Conservation (phyloP, 2,329 filamentous ascomycete genomes). For the Colletotrichum navitas region DNA sequence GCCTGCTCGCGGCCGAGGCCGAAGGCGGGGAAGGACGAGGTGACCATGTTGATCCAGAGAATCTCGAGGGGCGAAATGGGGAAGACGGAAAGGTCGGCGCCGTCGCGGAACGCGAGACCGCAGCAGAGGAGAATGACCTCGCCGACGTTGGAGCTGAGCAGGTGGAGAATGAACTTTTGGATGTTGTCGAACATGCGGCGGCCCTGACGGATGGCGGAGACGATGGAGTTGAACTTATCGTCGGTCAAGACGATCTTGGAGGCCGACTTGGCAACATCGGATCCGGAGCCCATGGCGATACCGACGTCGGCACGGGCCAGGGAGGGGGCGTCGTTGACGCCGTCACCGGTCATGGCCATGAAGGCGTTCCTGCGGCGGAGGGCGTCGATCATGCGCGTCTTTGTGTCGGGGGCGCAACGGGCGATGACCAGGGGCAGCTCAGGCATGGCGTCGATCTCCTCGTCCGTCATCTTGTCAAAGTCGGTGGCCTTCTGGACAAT, state of each 20-base stretch:
- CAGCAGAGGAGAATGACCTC: slow-evolving; percentile 86
- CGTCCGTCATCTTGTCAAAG: slow-evolving; percentile 82
- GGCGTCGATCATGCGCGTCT: slow-evolving; percentile 91
- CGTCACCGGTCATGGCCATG: slow-evolving; percentile 90
- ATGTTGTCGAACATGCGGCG: slow-evolving; percentile 91
- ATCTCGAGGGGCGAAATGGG: slow-evolving; percentile 88
- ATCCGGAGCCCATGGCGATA: slow-evolving; percentile 91
- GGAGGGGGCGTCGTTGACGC: slow-evolving; percentile 88
- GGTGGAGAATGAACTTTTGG: slow-evolving; percentile 86
- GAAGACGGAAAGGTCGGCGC: slow-evolving; percentile 80
- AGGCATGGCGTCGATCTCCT: slow-evolving; percentile 80
- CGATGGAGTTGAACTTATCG: slow-evolving; percentile 90
- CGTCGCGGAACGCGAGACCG: slow-evolving; percentile 85
- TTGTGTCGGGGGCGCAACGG: slow-evolving; percentile 86
- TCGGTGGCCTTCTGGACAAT: slow-evolving; percentile 82
- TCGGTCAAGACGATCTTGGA: slow-evolving; percentile 86
- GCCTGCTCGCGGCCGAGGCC: slow-evolving; percentile 86
- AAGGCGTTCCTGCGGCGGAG: slow-evolving; percentile 81
- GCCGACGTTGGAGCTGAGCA: slow-evolving; percentile 85
- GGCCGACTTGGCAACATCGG: slow-evolving; percentile 87
- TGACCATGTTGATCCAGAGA: slow-evolving; percentile 95
- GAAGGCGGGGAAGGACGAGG: slow-evolving; percentile 88
- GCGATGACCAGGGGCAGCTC: slow-evolving; percentile 86
- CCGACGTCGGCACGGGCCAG: slow-evolving; percentile 86
- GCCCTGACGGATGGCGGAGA: slow-evolving; percentile 85